Evolutionary conservation across 306 rosid species (phyloP), one percentile per base, ranked within the genome.

Genomic region (Albizia julibrissin): DNA sequence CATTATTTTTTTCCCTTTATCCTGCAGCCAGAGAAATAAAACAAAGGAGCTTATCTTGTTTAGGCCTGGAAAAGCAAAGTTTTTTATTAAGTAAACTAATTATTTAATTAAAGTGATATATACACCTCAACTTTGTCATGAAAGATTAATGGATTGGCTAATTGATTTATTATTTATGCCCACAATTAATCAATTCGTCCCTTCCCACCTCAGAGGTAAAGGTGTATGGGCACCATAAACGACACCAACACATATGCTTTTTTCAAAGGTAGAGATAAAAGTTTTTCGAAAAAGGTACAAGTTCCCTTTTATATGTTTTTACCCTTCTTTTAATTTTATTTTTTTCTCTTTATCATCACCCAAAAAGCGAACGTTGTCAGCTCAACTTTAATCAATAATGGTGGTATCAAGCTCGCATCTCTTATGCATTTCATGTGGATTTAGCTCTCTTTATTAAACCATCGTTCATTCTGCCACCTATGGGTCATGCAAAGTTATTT

Each of bases 181-280:
- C 81, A 16, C 50, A 77, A 26, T 16, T 73, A n/a, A 79, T 81
- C 75, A 82, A 69, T 8, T 22, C 22, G 43, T 47, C 82, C 54
- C 80, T 83, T 84, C 79, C 82, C 69, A 79, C 74, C 73, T 61
- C 84, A 54, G 74, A 75, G 82, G 69, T 84, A 75, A 80, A 81
- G 79, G 58, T 18, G 58, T 18, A 75, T 75, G 82, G 86, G 76
- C 85, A 54, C 52, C 82, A 72, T 62, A 83, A 83, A 80, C 87
- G 86, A 83, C 78, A 86, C 61, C 74, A 46, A 0, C 52, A 70
- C 39, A 34, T 83, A 86, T 14, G 21, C n/a, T 21, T 58, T 83
- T 80, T 72, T 61, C 47, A 86, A 86, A 83, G 84, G 66, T 68
- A 79, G 86, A 84, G 82, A 84, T 74, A 84, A 84, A 56, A 31